phyloP scores from a whole-genome alignment of 2,329 filamentous ascomycete genomes.

The Cadophora sp. region DNA sequence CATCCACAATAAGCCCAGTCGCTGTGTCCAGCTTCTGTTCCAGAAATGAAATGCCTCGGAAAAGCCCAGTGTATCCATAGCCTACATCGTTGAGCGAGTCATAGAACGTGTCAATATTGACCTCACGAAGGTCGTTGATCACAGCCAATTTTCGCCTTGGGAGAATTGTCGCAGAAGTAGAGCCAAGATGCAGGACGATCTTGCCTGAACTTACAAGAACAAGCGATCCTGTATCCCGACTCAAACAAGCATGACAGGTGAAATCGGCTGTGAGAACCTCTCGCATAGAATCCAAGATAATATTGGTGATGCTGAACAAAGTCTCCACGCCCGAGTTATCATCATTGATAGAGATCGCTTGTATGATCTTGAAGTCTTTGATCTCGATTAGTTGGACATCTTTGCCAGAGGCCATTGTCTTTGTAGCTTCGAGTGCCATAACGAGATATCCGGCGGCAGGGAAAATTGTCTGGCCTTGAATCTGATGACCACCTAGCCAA shows the following conservation, averaged over 20 bases:
- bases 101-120: slow-evolving; percentile 17
- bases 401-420: neutral
- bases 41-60: slow-evolving; percentile 16
- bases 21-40: slow-evolving; percentile 17
- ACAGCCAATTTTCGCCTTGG: slow-evolving; percentile 4
- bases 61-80: slow-evolving; percentile 19
- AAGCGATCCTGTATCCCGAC: slow-evolving; percentile 18
- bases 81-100: slow-evolving; percentile 3
- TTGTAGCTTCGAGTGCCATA: slow-evolving; percentile 54
- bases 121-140: slow-evolving; percentile 24
- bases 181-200: slow-evolving; percentile 7
- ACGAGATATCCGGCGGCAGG: slow-evolving; percentile 55
- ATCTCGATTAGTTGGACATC: slow-evolving; percentile 45
- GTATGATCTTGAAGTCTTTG: slow-evolving; percentile 28
- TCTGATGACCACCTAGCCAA: slow-evolving; percentile 53
- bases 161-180: neutral
- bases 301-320: slow-evolving; percentile 6
- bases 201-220: slow-evolving; percentile 18
- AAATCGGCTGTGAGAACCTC: slow-evolving; percentile 3
- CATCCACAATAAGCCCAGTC: slow-evolving; percentile 17
- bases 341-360: slow-evolving; percentile 25
- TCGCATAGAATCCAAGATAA: neutral
- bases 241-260: slow-evolving; percentile 22
- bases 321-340: slow-evolving; percentile 19
- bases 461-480: slow-evolving; percentile 47